A percentile compares a stretch with the other conserved stretches of the same genome.
Evolutionary conservation across 2,329 filamentous ascomycete species (phyloP).

Genomic region (Lachnellula arida): DNA sequence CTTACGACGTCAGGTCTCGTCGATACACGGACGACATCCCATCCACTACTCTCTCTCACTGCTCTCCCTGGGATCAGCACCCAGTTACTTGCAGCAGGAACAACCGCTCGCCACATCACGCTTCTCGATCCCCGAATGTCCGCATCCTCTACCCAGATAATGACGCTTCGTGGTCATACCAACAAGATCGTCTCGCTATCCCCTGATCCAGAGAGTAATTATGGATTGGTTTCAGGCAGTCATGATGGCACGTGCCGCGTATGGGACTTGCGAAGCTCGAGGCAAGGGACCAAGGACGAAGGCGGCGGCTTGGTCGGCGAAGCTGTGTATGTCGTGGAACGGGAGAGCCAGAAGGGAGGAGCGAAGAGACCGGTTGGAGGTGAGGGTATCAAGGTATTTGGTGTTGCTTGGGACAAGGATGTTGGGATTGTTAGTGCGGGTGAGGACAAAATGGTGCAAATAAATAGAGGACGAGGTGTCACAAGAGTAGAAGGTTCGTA

Average conservation of each 20-base stretch:
- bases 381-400: slow-evolving; percentile 86
- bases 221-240: slow-evolving; percentile 82
- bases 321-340: slow-evolving; percentile 68
- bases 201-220: slow-evolving; percentile 56
- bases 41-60: slow-evolving; percentile 74
- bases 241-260: slow-evolving; percentile 90
- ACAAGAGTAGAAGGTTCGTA: slow-evolving; percentile 18
- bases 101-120: slow-evolving; percentile 79
- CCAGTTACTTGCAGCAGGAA: slow-evolving; percentile 64
- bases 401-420: slow-evolving; percentile 77
- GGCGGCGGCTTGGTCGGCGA: slow-evolving; percentile 60
- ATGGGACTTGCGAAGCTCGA: slow-evolving; percentile 81
- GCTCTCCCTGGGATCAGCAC: slow-evolving; percentile 58
- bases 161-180: slow-evolving; percentile 87
- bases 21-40: slow-evolving; percentile 75
- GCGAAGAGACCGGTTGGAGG: slow-evolving; percentile 64
- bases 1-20: slow-evolving; percentile 75
- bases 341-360: slow-evolving; percentile 62
- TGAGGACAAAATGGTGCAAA: slow-evolving; percentile 91
- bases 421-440: slow-evolving; percentile 88
- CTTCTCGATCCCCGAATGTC: slow-evolving; percentile 86
- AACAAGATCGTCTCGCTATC: slow-evolving; percentile 60
- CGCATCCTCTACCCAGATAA: slow-evolving; percentile 70
- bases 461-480: slow-evolving; percentile 52
- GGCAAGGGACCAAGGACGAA: slow-evolving; percentile 54